Evolutionary conservation across 208 protist genomes (phyloP).

Genomic region (Crithidia brevicula): DNA sequence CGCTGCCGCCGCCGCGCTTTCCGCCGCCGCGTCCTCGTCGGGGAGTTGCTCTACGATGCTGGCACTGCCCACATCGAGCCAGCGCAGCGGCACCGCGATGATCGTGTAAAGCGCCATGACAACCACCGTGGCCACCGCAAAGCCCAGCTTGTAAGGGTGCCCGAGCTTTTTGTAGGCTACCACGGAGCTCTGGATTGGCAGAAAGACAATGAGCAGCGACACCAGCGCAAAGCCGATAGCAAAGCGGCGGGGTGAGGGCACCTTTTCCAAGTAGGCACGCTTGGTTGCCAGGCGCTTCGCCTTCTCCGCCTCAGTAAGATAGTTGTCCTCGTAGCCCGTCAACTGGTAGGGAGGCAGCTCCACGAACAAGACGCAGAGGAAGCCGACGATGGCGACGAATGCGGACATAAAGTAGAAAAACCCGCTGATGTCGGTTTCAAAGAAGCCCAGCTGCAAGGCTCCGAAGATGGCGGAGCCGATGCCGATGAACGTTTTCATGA

Average conservation of each 20-base stretch:
- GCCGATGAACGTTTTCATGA: slow-evolving; percentile 89
- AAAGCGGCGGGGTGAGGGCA: slow-evolving; percentile 72
- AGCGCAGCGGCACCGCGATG: slow-evolving; percentile 61
- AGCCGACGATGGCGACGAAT: slow-evolving; percentile 34
- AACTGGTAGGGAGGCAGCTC: slow-evolving; percentile 76
- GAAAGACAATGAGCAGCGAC: slow-evolving; percentile 59
- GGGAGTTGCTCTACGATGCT: slow-evolving; percentile 24
- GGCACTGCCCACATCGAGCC: slow-evolving; percentile 48
- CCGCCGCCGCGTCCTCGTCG: slow-evolving; percentile 7
- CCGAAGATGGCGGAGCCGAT: slow-evolving; percentile 85
- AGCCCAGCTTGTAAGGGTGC: slow-evolving; percentile 29
- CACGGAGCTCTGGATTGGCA: slow-evolving; percentile 61
- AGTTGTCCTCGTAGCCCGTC: slow-evolving; percentile 54
- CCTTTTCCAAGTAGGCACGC: slow-evolving; percentile 63
- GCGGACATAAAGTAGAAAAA: slow-evolving; percentile 74
- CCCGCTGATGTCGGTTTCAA: slow-evolving; percentile 40
- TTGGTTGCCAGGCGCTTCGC: slow-evolving; percentile 37
- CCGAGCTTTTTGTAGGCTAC: slow-evolving; percentile 44
- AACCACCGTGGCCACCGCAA: slow-evolving; percentile 48
- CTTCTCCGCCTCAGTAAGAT: slow-evolving; percentile 47
- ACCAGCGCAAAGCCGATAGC: slow-evolving; percentile 63
- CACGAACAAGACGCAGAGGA: slow-evolving; percentile 63
- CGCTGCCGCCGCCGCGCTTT: slow-evolving; percentile 1
- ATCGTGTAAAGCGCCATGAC: slow-evolving; percentile 38
- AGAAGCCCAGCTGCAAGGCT: slow-evolving; percentile 72